Conservation (phyloP, 2,329 filamentous ascomycete species). For the Monascus ruber region DNA sequence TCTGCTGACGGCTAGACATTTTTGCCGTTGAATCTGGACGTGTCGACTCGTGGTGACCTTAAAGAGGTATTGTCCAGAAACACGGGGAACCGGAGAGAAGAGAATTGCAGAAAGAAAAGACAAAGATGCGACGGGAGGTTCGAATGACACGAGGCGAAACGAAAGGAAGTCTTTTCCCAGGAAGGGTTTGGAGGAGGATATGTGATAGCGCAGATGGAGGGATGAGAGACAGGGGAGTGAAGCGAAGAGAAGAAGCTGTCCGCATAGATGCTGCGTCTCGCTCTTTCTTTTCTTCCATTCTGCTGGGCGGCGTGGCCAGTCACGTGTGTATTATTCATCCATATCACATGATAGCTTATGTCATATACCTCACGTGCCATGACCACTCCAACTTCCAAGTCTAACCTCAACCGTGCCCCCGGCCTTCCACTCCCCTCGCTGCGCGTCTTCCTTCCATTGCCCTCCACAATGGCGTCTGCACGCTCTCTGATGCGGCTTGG, state of each 20-base stretch:
- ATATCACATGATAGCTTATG: no score
- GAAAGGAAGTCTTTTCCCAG: slow-evolving; percentile 8
- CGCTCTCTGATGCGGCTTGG: slow-evolving; percentile 35
- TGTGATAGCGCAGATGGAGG: slow-evolving; percentile 4
- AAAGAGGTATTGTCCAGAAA: slow-evolving; percentile 6
- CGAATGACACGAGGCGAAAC: slow-evolving; percentile 6
- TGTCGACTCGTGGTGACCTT: slow-evolving; percentile 4
- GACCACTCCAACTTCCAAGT: slow-evolving; percentile 16
- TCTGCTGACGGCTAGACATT: slow-evolving; percentile 36
- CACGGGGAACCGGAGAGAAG: slow-evolving; percentile 12
- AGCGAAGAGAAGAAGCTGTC: slow-evolving; percentile 10
- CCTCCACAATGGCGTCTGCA: slow-evolving; percentile 32
- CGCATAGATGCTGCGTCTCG: slow-evolving; percentile 14
- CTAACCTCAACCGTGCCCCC: slow-evolving; percentile 14
- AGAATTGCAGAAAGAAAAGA: neutral
- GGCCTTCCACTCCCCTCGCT: slow-evolving; percentile 10
- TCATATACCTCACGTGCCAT: neutral
- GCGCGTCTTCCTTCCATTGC: slow-evolving; percentile 17
- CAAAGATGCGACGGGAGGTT: slow-evolving; percentile 3
- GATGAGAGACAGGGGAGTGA: slow-evolving; percentile 14
- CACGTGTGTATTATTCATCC: neutral
- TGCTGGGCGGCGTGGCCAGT: slow-evolving; percentile 4
- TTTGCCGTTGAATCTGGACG: slow-evolving; percentile 13
- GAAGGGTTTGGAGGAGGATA: slow-evolving; percentile 4
- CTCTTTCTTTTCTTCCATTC: slow-evolving; percentile 8